Base-by-base conservation (phyloP, 805 yeast genomes). In the Cyberlindnera bimundalis region DNA sequence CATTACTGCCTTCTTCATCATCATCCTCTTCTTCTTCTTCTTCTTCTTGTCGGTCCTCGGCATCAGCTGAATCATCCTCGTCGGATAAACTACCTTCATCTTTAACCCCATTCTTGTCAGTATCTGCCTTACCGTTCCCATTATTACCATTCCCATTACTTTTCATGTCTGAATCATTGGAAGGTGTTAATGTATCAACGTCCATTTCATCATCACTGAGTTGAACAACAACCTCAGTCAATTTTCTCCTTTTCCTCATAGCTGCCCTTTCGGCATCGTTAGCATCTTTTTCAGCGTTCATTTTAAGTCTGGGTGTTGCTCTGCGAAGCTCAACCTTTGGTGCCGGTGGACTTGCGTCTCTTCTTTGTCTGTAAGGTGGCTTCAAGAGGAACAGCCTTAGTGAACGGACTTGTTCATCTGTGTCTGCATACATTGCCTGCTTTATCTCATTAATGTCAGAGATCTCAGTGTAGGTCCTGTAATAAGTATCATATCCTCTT, bases 401-500 rank as follows among this genome's bases (percentile, higher is more conserved):
- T 26, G 40, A 45, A 19, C 55, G 59, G 17, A 60, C 52, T 9
- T 58, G 56, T 7, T 42, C 27, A 31, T 50, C 53, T 9, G 62
- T 56, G 17, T 64, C 61, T 13, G 40, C 37, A 2, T 37, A 19
- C 20, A 51, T 35, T 4, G 55, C 48, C 11, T 47, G 34, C 37
- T 43, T 53, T 10, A 48, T 40, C 18, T 53, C 54, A 6, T 50
- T 46, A 19, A 49, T 44, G 50, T 61, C 49, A 45, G 57, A 34
- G 40, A 47, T 12, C 28, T 33, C 10, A 30, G 62, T 47, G 51
- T 52, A 51, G 34, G 46, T 37, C 40, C 56, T 33, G 52, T 59
- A 39, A 52, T 51, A 38, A 46, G 67, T 47, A 37, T 66, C 70
- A 45, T 64, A 65, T 14, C 62, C 64, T 37, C 48, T 58, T 5